phyloP scores from a whole-genome alignment of 345 rosid genomes.

The Populus davidiana region DNA sequence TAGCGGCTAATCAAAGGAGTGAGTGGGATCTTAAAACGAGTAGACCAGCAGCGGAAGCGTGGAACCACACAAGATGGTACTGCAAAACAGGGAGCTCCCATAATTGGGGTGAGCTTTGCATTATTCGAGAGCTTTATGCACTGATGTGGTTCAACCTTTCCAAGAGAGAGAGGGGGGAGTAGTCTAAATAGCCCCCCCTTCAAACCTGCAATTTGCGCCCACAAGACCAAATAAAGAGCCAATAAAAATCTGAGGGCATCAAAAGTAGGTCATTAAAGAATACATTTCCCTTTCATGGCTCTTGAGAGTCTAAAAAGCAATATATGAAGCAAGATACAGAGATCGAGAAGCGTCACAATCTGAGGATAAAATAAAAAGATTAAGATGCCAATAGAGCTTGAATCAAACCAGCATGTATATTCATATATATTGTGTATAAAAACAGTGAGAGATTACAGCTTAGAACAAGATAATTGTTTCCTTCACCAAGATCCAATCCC shows the following conservation, averaged over 20 bases:
- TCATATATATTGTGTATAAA: constrained; percentile 29
- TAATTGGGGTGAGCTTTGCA: background rate
- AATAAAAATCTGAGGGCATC: too few species aligned
- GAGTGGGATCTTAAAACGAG: background rate
- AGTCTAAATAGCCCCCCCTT: background rate
- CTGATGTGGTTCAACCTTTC: background rate
- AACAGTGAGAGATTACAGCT: constrained; percentile 36
- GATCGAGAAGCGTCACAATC: background rate
- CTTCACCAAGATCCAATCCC: background rate
- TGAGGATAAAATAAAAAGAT: too few species aligned
- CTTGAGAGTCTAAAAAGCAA: background rate
- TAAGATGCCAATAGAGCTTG: background rate
- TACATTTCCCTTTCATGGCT: background rate
- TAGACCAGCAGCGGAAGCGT: background rate
- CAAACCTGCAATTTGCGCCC: background rate
- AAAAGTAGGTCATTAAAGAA: background rate
- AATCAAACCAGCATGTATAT: constrained; percentile 40
- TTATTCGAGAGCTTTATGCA: background rate
- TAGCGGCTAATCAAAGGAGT: background rate
- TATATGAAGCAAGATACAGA: background rate
- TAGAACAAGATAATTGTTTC: background rate
- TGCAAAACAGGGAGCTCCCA: background rate
- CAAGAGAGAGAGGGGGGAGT: background rate
- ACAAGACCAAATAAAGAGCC: background rate
- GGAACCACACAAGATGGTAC: background rate